Evolutionary conservation across 176 grass and related monocot species (phyloP), one percentile per base, ranked within the genome.

Genomic region (Echinochloa phyllopogon): DNA sequence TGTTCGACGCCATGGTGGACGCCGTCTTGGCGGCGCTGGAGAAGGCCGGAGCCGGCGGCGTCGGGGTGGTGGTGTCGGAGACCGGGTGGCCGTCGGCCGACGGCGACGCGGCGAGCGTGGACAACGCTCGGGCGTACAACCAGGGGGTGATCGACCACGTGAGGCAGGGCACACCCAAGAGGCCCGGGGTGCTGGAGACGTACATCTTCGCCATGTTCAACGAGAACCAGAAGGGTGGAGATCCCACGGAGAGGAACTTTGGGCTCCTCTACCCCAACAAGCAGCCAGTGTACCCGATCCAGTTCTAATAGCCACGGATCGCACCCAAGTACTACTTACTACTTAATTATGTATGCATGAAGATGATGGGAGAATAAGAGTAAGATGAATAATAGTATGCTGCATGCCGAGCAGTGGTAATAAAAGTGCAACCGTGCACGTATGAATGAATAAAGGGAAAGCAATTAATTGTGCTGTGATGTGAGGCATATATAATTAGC

Each of bases 201-300:
- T 95, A 64, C 72, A 75, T 95, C 25, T 92, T 92, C 66, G 90
- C 90, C 17, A 95, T 95, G 90, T 95, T 95, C 79, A 90, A 88
- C 23, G 90, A 95, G 90, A 82, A 95, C 78, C 64, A 83, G 79
- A 92, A 95, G 76, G 1, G 3, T 2, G 88, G 86, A 1, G 88
- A 82, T 1, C 2, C 36, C 4, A 87, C 72, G 0, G 93, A 95
- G 80, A 85, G 48, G 37, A 37, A 92, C 80, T 95, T 87, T 18
- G 93, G 93, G 0, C 62, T 95, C 3, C 90, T 90, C 42, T 75
- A 86, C 48, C 85, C 86, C 6, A 70, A 82, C 56, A 72, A 52
- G 73, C 61, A 83, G 37, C 88, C 93, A 14, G 89, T 81, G 4
- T 94, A 95, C 49, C 3, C 40, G 0, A 77, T 95, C 65, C 47